A percentile compares a stretch with the other conserved stretches of the same genome.
phyloP scores from a whole-genome alignment of 345 rosid genomes.

The Gossypium australe region DNA sequence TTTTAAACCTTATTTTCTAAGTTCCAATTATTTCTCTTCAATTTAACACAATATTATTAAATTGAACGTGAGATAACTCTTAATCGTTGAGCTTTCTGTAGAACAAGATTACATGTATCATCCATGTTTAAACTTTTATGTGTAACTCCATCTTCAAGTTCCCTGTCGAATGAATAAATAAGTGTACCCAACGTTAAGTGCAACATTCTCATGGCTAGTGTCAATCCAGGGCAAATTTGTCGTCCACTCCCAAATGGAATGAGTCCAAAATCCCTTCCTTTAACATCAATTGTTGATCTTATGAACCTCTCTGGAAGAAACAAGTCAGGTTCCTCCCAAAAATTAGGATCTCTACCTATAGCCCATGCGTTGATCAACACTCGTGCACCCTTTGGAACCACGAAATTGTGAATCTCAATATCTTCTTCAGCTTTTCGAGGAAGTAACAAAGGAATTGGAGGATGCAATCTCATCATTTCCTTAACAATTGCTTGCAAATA shows the following conservation, averaged over 20 bases:
- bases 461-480: constrained; percentile 36
- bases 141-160: constrained; percentile 13
- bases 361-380: constrained; percentile 13
- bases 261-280: constrained; percentile 8
- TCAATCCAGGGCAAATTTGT: constrained; percentile 39
- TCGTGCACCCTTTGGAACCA: constrained; percentile 26
- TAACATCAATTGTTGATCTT: not conserved
- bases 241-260: constrained; percentile 22
- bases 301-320: constrained; percentile 6
- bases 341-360: not conserved
- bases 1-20: too few relatives aligned
- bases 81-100: too few relatives aligned
- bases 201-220: constrained; percentile 31
- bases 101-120: too few relatives aligned
- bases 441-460: constrained; percentile 24
- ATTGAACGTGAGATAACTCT: too few relatives aligned
- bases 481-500: constrained; percentile 9
- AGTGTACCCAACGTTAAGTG: constrained; percentile 40
- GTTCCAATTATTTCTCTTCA: too few relatives aligned
- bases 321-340: not conserved
- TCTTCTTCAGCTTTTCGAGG: constrained; percentile 27
- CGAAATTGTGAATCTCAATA: constrained; percentile 15
- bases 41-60: too few relatives aligned
- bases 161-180: constrained; percentile 24
- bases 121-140: constrained; percentile 18